Percentiles rank a stretch among this genome's conserved stretches.
Evolutionary conservation across 805 yeast species (phyloP).

Genomic region (Blastobotrys mokoenaii): DNA sequence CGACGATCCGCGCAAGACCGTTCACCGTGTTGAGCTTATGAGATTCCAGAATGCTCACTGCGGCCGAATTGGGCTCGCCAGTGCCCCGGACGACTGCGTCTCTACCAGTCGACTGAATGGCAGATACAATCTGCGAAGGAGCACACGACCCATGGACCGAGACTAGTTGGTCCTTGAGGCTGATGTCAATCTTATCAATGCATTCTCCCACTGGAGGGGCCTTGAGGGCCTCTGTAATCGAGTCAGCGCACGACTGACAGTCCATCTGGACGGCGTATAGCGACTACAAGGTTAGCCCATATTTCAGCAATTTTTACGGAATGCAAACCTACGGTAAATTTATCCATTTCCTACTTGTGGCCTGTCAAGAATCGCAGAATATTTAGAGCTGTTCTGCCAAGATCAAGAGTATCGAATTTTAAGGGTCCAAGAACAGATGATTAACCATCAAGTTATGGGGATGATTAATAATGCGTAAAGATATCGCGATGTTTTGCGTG

Average conservation of each 20-base stretch:
- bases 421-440: no score
- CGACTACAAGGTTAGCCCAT: conserved; percentile 32
- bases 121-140: conserved; percentile 64
- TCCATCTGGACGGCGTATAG: conserved; percentile 82
- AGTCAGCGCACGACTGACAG: conserved; percentile 62
- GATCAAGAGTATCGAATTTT: no score
- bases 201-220: conserved; percentile 35
- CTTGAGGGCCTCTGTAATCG: conserved; percentile 47
- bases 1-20: conserved; percentile 81
- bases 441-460: no score
- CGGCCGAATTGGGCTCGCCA: conserved; percentile 80
- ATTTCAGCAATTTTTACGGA: not conserved
- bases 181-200: conserved; percentile 44
- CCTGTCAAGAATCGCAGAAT: no score
- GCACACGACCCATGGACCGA: conserved; percentile 61
- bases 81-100: conserved; percentile 93
- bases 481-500: no score
- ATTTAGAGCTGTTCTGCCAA: no score
- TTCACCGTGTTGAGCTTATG: conserved; percentile 60
- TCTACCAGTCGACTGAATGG: conserved; percentile 65
- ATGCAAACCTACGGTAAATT: conserved; percentile 13
- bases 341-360: no score
- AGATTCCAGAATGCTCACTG: conserved; percentile 81
- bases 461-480: no score
- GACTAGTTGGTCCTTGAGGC: conserved; percentile 52